These are phyloP conservation scores for Paraphaeosphaeria minitans DNA, from an alignment of 2,329 filamentous ascomycete genomes.

Conservation along the genomic window DNA sequence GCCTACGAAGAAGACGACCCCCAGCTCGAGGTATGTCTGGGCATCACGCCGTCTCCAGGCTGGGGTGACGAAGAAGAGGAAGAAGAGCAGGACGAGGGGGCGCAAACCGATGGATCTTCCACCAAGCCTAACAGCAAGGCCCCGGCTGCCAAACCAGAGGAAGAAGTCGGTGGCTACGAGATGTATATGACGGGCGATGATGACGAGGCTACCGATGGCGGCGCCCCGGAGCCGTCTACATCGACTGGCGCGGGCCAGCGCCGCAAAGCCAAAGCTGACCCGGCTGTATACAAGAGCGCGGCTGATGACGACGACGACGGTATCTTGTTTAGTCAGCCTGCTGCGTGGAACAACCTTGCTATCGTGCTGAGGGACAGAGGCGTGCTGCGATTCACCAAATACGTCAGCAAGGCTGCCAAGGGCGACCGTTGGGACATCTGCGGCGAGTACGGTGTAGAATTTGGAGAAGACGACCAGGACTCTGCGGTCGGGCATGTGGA, in stretches of 20 bases:
- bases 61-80: slow-evolving; percentile 75
- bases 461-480: slow-evolving; percentile 51
- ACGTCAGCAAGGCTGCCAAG: slow-evolving; percentile 79
- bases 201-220: slow-evolving; percentile 63
- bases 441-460: slow-evolving; percentile 74
- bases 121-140: slow-evolving; percentile 38
- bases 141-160: slow-evolving; percentile 52
- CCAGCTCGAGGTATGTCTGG: slow-evolving; percentile 84
- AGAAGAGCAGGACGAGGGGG: slow-evolving; percentile 51
- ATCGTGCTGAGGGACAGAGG: slow-evolving; percentile 88
- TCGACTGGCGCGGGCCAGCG: slow-evolving; percentile 56
- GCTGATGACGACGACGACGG: slow-evolving; percentile 73
- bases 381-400: slow-evolving; percentile 93
- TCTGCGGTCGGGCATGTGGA: background rate
- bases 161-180: slow-evolving; percentile 74
- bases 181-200: slow-evolving; percentile 90
- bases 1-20: slow-evolving; percentile 74
- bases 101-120: slow-evolving; percentile 48
- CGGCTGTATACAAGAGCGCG: slow-evolving; percentile 75
- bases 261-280: slow-evolving; percentile 61
- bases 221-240: slow-evolving; percentile 39
- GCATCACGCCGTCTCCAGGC: slow-evolving; percentile 80
- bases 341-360: slow-evolving; percentile 87
- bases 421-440: slow-evolving; percentile 94
- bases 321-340: slow-evolving; percentile 70